Percentiles rank a stretch among this genome's conserved stretches.
These are phyloP conservation scores for Tolypocladium tundrense DNA, from an alignment of 2,329 filamentous ascomycete genomes.

Conservation along the genomic window DNA sequence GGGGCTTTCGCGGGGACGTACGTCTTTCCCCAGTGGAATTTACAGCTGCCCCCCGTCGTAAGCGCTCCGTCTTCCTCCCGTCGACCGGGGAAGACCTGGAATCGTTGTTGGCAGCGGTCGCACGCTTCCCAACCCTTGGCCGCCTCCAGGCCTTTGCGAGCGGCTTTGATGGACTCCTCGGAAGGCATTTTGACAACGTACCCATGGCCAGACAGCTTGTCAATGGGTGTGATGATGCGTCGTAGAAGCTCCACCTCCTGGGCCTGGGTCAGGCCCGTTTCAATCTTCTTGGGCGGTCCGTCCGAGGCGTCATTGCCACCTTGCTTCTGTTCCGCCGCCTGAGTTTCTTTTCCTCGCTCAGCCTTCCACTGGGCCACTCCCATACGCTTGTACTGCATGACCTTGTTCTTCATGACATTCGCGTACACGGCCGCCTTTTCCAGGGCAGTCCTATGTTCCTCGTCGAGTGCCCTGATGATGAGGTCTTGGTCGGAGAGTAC, in stretches of 20 bases:
- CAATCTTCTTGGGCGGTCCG: constrained; percentile 38
- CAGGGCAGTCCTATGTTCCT: constrained; percentile 66
- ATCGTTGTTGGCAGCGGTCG: constrained; percentile 75
- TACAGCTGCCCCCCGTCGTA: constrained; percentile 67
- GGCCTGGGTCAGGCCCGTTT: constrained; percentile 56
- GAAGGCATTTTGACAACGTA: constrained; percentile 65
- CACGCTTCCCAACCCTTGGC: constrained; percentile 77
- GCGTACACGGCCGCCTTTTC: constrained; percentile 63
- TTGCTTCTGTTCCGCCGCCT: constrained; percentile 16
- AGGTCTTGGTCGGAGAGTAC: constrained; percentile 55
- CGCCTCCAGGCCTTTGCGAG: constrained; percentile 53
- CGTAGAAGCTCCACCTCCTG: constrained; percentile 60
- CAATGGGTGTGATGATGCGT: constrained; percentile 53
- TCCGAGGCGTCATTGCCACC: constrained; percentile 20
- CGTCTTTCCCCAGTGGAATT: constrained; percentile 67
- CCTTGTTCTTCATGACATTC: constrained; percentile 74
- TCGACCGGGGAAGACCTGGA: constrained; percentile 85
- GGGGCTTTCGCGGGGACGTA: constrained; percentile 47
- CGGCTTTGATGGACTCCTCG: constrained; percentile 53
- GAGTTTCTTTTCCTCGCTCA: constrained; percentile 37
- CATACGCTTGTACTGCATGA: constrained; percentile 71
- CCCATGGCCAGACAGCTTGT: constrained; percentile 54
- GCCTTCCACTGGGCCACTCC: constrained; percentile 59
- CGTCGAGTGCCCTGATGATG: constrained; percentile 59
- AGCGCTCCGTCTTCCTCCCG: constrained; percentile 66